phyloP scores from a whole-genome alignment of 208 protist species.

The Trypanosoma boissoni region DNA sequence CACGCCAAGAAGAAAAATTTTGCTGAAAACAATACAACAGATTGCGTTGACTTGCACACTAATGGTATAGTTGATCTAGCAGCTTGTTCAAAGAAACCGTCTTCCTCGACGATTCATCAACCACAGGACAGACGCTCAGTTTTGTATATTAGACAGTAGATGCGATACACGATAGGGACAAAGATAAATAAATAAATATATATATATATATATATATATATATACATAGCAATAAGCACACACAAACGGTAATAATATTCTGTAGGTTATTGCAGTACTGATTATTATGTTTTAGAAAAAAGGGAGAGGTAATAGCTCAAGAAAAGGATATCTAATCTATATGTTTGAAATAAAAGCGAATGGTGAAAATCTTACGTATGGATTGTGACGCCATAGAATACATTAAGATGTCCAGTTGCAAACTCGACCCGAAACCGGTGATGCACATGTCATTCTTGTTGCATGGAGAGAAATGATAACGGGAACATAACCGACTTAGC shows the following conservation, averaged over 20 bases:
- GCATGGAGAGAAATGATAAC: too few species aligned
- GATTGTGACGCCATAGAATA: conserved; percentile 81
- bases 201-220: background rate
- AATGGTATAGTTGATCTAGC: too few species aligned
- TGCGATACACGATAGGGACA: background rate
- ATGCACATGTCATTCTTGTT: conserved; percentile 35
- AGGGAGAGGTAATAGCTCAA: background rate
- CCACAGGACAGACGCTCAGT: background rate
- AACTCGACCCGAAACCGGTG: conserved; percentile 42
- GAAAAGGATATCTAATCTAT: background rate
- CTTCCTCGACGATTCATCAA: background rate
- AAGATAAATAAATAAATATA: background rate
- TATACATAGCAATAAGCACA: background rate
- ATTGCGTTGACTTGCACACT: too few species aligned
- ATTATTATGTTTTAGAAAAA: conserved; percentile 3
- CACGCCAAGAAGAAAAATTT: conserved; percentile 5
- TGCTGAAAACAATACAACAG: background rate
- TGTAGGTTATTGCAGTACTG: too few species aligned
- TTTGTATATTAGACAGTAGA: background rate
- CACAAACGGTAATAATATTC: background rate
- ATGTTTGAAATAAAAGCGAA: conserved; percentile 74
- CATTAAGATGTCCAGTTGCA: conserved; percentile 63
- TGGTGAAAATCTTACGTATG: conserved; percentile 51
- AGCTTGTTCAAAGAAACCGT: too few species aligned
- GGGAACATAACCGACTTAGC: too few species aligned